Evolutionary conservation across 169 alveolate species (phyloP).

Genomic region (Babesia bovis): DNA sequence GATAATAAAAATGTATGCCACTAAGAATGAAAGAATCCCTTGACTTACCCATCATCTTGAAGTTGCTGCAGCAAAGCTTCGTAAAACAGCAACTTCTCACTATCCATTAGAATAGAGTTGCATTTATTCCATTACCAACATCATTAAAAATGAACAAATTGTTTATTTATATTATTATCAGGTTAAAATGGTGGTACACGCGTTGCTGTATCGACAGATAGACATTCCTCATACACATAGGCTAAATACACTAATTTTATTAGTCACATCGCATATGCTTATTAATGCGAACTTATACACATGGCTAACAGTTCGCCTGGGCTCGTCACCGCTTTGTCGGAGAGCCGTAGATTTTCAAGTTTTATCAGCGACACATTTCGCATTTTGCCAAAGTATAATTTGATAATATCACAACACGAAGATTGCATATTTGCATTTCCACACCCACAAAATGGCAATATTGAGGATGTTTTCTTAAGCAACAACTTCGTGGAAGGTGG

Average conservation of each 20-base stretch:
- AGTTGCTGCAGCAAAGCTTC: constrained; percentile 68
- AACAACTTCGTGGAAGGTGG: constrained; percentile 41
- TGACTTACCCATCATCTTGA: constrained; percentile 61
- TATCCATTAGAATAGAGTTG: constrained; percentile 10
- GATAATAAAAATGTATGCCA: too few species aligned
- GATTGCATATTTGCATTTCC: constrained; percentile 54
- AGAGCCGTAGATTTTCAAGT: constrained; percentile 44
- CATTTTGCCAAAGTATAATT: constrained; percentile 10
- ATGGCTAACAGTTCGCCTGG: constrained; percentile 33
- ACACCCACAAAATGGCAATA: constrained; percentile 12
- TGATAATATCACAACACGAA: constrained; percentile 54
- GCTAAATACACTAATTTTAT: too few species aligned
- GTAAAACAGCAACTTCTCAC: constrained; percentile 63
- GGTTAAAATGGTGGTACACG: too few species aligned
- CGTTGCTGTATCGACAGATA: neutral
- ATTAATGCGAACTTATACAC: neutral
- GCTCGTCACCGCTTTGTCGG: constrained; percentile 46
- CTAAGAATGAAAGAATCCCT: too few species aligned
- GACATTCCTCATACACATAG: too few species aligned
- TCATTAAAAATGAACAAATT: too few species aligned
- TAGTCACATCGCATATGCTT: too few species aligned
- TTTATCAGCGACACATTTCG: constrained; percentile 52
- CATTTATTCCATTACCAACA: too few species aligned
- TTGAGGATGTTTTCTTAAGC: constrained; percentile 13
- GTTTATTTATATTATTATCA: too few species aligned